These are phyloP conservation scores for Ambrosia artemisiifolia DNA, from an alignment of 129 eudicot species.

Conservation along the genomic window DNA sequence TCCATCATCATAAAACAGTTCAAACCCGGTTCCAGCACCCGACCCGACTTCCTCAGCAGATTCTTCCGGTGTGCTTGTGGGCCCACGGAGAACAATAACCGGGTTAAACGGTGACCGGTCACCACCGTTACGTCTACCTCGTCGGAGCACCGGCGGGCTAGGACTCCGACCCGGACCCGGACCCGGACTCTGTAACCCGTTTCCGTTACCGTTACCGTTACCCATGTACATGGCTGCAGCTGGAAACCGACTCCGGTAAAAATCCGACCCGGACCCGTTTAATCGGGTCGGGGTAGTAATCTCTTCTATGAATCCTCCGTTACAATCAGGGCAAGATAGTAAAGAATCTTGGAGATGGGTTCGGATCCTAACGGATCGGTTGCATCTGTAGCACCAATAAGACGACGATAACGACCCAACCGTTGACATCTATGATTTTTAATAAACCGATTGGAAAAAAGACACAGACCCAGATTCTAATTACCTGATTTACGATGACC, in stretches of 20 bases:
- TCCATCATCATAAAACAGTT: constrained; percentile 88
- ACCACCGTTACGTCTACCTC: constrained; percentile 43
- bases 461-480: not conserved
- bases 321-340: constrained; percentile 76
- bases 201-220: constrained; percentile 29
- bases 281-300: constrained; percentile 36
- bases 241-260: constrained; percentile 56
- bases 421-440: constrained; percentile 48
- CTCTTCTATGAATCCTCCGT: constrained; percentile 74
- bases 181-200: constrained; percentile 32
- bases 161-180: constrained; percentile 35
- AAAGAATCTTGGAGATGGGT: constrained; percentile 39
- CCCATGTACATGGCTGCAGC: constrained; percentile 76
- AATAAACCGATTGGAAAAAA: not conserved
- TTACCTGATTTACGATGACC: not conserved
- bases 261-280: constrained; percentile 43
- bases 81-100: constrained; percentile 40
- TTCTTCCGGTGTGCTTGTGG: constrained; percentile 30
- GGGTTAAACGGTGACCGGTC: constrained; percentile 79
- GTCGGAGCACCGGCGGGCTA: constrained; percentile 50
- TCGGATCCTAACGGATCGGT: constrained; percentile 58
- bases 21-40: constrained; percentile 44
- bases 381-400: constrained; percentile 97
- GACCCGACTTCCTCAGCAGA: not conserved
- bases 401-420: constrained; percentile 44